phyloP scores from a whole-genome alignment of 2,329 filamentous ascomycete species.

The Colletotrichum gigasporum region DNA sequence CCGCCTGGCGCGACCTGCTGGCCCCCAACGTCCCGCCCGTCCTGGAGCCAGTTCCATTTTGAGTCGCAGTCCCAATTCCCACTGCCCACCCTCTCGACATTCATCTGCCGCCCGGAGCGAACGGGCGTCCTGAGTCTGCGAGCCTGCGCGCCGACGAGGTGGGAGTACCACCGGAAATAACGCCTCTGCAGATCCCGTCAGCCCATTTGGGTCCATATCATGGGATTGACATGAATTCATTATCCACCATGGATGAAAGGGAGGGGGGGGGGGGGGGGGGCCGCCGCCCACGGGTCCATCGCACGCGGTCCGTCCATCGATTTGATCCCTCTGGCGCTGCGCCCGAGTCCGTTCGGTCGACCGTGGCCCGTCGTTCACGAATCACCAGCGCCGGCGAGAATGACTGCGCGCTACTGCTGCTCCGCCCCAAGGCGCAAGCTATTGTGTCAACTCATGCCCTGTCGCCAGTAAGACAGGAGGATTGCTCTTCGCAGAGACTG shows the following conservation, averaged over 20 bases:
- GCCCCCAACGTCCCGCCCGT: conserved; percentile 7
- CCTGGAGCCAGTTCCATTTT: neutral
- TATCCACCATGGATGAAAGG: conserved; percentile 1
- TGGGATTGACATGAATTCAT: neutral
- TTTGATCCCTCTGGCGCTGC: neutral
- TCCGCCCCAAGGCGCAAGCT: neutral
- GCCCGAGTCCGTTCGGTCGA: neutral
- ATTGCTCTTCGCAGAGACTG: neutral
- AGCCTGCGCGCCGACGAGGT: too few species aligned
- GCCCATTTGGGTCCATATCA: neutral
- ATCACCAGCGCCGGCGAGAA: too few species aligned
- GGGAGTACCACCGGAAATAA: conserved; percentile 22
- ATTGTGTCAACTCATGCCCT: neutral
- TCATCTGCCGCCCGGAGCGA: conserved; percentile 17
- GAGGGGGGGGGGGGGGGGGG: neutral
- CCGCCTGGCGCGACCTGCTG: neutral
- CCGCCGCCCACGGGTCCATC: neutral
- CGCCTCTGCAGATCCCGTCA: conserved; percentile 3
- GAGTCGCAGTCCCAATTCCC: neutral
- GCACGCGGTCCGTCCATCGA: neutral
- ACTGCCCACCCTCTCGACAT: neutral
- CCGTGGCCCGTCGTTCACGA: too few species aligned
- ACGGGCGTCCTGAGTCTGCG: neutral
- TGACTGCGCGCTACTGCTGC: neutral
- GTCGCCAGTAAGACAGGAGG: neutral